Evolutionary conservation across 2,329 filamentous ascomycete species (phyloP).

Genomic region (Aspergillus intermedius): DNA sequence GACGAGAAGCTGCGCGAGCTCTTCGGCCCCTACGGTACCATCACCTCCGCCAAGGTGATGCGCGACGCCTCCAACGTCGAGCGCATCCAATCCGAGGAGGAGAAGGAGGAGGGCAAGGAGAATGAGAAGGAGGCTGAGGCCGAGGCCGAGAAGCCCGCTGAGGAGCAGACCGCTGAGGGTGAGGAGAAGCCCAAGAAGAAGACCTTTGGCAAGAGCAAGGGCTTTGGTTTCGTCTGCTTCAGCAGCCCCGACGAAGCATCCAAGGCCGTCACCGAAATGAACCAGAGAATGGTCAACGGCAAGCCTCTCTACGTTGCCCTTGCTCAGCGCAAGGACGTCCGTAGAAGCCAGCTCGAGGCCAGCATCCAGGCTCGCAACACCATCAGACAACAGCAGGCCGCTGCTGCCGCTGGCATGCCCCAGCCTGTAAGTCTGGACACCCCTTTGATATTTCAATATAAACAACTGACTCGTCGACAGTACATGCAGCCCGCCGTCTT

Average conservation of each 20-base stretch:
- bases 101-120: conserved; percentile 40
- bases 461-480: conserved; percentile 29
- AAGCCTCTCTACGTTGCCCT: conserved; percentile 98
- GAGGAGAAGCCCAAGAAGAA: conserved; percentile 56
- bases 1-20: conserved; percentile 95
- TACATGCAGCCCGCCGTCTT: conserved; percentile 89
- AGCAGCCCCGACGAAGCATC: conserved; percentile 98
- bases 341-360: conserved; percentile 97
- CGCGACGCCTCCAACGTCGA: conserved; percentile 60
- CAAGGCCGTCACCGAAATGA: conserved; percentile 99
- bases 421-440: conserved; percentile 42
- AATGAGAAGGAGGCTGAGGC: conserved; percentile 42
- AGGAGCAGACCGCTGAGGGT: conserved; percentile 44
- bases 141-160: conserved; percentile 42
- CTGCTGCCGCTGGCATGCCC: conserved; percentile 81
- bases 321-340: conserved; percentile 98
- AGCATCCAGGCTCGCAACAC: conserved; percentile 99
- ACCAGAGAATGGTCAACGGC: conserved; percentile 95
- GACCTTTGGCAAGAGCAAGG: conserved; percentile 93
- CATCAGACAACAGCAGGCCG: conserved; percentile 95
- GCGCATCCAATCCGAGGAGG: conserved; percentile 41
- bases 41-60: conserved; percentile 99
- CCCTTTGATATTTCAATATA: background rate
- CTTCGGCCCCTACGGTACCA: conserved; percentile 84
- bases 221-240: conserved; percentile 99